Evolutionary conservation across 305 asterid species (phyloP).

Genomic region (Fraxinus albicans): DNA sequence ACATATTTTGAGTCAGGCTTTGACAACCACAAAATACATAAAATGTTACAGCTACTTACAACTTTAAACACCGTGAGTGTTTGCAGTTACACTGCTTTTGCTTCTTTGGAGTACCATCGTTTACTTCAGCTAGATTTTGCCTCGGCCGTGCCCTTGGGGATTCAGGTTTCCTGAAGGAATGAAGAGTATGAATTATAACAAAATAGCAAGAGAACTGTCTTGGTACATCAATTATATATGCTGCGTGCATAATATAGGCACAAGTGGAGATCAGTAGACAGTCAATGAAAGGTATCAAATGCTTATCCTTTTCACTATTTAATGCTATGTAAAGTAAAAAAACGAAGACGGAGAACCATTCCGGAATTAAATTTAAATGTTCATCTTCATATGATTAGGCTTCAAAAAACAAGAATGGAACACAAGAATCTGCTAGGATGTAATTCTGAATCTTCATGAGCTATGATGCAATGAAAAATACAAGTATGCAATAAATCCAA

Average conservation of each 20-base stretch:
- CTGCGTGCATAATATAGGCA: background rate
- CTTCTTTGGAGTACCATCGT: slow-evolving; percentile 80
- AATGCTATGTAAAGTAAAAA: background rate
- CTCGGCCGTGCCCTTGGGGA: slow-evolving; percentile 65
- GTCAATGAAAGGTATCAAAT: background rate
- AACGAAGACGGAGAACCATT: background rate
- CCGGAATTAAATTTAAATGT: background rate
- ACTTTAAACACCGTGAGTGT: slow-evolving; percentile 73
- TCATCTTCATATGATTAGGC: background rate
- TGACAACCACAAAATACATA: slow-evolving; percentile 8
- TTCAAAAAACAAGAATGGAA: background rate
- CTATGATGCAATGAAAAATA: background rate
- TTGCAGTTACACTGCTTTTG: slow-evolving; percentile 85
- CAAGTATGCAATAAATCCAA: background rate
- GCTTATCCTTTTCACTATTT: background rate
- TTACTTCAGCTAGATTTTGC: slow-evolving; percentile 51
- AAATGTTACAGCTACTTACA: slow-evolving; percentile 49
- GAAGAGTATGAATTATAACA: slow-evolving; percentile 14
- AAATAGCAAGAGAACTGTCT: slow-evolving; percentile 4
- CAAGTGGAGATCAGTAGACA: background rate
- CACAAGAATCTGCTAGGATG: background rate
- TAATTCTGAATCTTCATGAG: background rate
- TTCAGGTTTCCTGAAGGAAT: slow-evolving; percentile 61
- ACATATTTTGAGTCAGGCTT: background rate
- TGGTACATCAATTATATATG: background rate